Conservation (phyloP, 306 rosid species). For the Ammopiptanthus mongolicus region DNA sequence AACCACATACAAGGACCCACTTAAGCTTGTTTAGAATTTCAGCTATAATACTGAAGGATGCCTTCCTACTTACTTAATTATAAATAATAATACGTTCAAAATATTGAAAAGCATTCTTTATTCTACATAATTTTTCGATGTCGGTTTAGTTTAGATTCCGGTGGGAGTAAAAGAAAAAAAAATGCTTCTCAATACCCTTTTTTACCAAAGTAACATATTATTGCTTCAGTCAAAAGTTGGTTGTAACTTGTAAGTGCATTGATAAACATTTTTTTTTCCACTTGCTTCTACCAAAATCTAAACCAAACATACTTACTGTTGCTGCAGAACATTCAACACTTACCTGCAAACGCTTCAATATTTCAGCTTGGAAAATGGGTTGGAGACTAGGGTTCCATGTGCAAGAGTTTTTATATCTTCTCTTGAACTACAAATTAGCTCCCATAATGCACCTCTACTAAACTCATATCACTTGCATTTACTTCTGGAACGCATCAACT, state of each 20-base stretch:
- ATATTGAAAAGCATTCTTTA: no score
- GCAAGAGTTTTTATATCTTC: slow-evolving; percentile 93
- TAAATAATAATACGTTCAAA: neutral
- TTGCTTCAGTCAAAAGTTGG: no score
- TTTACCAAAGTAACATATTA: no score
- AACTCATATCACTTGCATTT: slow-evolving; percentile 93
- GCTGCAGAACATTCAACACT: slow-evolving; percentile 19
- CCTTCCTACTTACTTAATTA: slow-evolving; percentile 12
- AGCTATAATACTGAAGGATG: slow-evolving; percentile 17
- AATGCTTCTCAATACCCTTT: no score
- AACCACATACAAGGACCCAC: slow-evolving; percentile 21
- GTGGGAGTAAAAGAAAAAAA: no score
- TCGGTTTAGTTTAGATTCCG: no score
- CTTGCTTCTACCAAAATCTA: no score
- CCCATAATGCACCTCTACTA: slow-evolving; percentile 89
- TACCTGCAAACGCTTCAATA: slow-evolving; percentile 66
- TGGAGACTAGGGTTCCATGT: slow-evolving; percentile 68
- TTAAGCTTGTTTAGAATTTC: slow-evolving; percentile 15
- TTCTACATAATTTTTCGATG: no score
- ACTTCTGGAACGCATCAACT: slow-evolving; percentile 56
- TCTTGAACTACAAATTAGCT: slow-evolving; percentile 81
- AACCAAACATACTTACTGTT: no score
- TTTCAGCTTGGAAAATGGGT: slow-evolving; percentile 88
- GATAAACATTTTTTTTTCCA: no score
- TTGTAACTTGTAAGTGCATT: no score